Evolutionary conservation across 192 early-diverging fungal species (phyloP).

Genomic region (Umbelopsis isabellina): DNA sequence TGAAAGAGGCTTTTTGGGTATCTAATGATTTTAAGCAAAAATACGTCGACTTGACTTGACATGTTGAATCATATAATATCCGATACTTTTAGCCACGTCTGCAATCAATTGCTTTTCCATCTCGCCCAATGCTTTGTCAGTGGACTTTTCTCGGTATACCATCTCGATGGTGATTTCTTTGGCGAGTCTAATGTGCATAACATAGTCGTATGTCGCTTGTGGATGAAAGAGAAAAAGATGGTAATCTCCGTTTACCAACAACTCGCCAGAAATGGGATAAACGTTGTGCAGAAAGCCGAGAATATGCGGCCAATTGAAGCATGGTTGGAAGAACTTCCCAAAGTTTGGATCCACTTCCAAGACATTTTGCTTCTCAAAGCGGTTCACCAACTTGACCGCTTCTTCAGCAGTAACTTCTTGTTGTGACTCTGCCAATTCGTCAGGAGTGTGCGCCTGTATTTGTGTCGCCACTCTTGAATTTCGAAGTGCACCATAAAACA

Average conservation of each 20-base stretch:
- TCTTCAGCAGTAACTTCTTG: background rate
- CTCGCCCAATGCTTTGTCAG: background rate
- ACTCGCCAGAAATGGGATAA: slow-evolving; percentile 1
- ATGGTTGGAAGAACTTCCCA: slow-evolving; percentile 17
- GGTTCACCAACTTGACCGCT: background rate
- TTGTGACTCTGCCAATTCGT: background rate
- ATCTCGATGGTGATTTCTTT: background rate
- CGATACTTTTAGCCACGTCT: slow-evolving; percentile 4
- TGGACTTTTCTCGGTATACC: background rate
- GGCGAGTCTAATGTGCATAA: background rate
- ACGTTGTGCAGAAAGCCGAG: background rate
- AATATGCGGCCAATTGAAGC: background rate
- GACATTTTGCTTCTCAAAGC: slow-evolving; percentile 14
- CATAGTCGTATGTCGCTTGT: background rate
- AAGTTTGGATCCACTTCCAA: slow-evolving; percentile 17
- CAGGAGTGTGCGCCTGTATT: background rate
- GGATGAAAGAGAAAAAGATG: slow-evolving; percentile 8
- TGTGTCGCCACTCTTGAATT: background rate
- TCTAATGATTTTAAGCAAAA: background rate
- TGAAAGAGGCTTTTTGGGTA: background rate
- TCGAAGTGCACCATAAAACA: slow-evolving; percentile 19
- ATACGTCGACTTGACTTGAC: background rate
- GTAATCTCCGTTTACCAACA: background rate
- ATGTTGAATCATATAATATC: slow-evolving; percentile 9
- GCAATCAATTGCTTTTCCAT: background rate